Evolutionary conservation across 2,329 filamentous ascomycete species (phyloP), one percentile per base, ranked within the genome.

Genomic region (Diaporthe ampelina): DNA sequence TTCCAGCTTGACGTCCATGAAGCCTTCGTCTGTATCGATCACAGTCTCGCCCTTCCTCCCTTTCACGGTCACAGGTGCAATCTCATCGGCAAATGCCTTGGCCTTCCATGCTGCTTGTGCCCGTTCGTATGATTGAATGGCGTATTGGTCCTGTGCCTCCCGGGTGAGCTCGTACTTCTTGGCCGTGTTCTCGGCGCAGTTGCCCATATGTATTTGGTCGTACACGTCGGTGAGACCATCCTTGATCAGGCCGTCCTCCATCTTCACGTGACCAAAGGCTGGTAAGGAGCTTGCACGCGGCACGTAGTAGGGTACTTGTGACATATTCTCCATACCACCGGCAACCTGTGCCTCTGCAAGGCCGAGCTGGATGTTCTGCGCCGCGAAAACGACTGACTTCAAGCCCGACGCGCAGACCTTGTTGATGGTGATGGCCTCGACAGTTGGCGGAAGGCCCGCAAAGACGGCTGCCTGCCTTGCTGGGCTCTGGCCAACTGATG

Each of bases 311-410:
- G 97, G 97, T 6, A 98, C 95, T 52, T 94, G 90, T 8, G 94
- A 94, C 97, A 99, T 99, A 84, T 94, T 98, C 86, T 99, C 97
- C 94, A 99, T 98, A 71, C 97, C 97, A 76, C 97, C 97, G 1
- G 97, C 97, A 10, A 98, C 89, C 82, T 97, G 94, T 0, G 94
- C 95, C 80, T 97, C 94, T 21, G 95, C 91, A 13, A 97, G 89
- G 7, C 97, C 96, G 15, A 99, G 90, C 84, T 98, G 94, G 79
- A 98, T 98, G 81, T 97, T 97, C 81, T 98, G 95, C 1, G 96
- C 96, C 1, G 96, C 97, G 58, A 98, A 90, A 29, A 90, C 92
- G 6, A 98, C 95, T 1, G 97, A 94, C 84, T 99, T 99, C 77
- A 99, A 88, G 7, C 97, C 97, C 0, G 95, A 98, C 5, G 97